Base-by-base conservation (phyloP, 345 rosid species). In the Pseudoturritis turrita region DNA sequence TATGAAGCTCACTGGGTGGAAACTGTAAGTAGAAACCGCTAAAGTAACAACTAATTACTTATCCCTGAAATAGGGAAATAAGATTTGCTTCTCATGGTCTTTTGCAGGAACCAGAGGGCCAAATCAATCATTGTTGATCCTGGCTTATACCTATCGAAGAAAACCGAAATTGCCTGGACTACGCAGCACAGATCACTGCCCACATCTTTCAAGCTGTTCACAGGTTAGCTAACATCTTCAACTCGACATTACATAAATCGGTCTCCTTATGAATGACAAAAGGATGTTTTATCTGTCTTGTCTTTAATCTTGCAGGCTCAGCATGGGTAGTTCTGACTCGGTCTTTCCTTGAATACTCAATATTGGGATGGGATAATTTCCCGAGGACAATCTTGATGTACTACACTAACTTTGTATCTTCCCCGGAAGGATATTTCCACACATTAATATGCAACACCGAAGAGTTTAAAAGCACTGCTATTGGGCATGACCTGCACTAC, bases 281-380 rank as follows among this genome's bases (percentile, higher is more conserved):
- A 36, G 52, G 52, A 23, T 33, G n/a, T 1, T 65, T 46, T 55
- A 15, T 39, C 15, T 69, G 46, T 21, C 68, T 49, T 64, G 72
- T 76, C 52, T 62, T 68, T 36, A 4, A 47, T 51, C 22, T 40
- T 9, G 14, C 81, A 90, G 97, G 97, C 60, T 93, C 98, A 37
- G 97, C 98, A 25, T 93, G 98, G 98, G 92, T 93, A 86, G 87
- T 86, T 88, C 81, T 93, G 26, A 84, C 97, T 26, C 92, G 94
- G 11, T 81, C 96, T 59, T 93, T 93, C 37, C 73, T 93, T 2
- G 97, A 93, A 68, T 93, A 82, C 60, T 85, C 83, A 65, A 57
- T 87, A 36, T 84, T 90, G 90, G 98, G 98, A 9, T 93, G 98
- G 97, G 89, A 93, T 82, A 93, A 85, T 72, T 90, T 93, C 56